Conservation (phyloP, 1,139 yeast species). For the Candida sp. region DNA sequence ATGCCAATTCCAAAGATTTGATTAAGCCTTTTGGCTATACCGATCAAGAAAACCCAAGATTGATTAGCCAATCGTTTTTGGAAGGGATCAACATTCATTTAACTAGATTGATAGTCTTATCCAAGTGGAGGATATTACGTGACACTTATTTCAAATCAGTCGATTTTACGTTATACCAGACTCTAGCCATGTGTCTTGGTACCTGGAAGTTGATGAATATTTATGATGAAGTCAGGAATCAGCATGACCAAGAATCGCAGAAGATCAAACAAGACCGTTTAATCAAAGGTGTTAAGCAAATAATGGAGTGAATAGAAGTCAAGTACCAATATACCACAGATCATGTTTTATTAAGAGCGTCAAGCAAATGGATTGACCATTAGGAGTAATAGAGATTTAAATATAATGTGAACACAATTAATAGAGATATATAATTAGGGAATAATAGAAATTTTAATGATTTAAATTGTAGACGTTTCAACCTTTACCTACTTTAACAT, state of each 20-base stretch:
- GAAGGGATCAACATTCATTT: slow-evolving; percentile 32
- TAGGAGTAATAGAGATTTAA: too few species aligned
- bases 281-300: neutral
- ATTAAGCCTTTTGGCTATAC: slow-evolving; percentile 24
- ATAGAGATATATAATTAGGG: neutral
- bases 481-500: too few species aligned
- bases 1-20: slow-evolving; percentile 20
- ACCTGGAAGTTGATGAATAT: slow-evolving; percentile 40
- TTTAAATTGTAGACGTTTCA: too few species aligned
- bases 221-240: slow-evolving; percentile 25
- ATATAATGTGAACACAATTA: too few species aligned
- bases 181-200: slow-evolving; percentile 34
- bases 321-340: too few species aligned
- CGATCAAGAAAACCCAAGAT: slow-evolving; percentile 17
- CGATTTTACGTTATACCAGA: slow-evolving; percentile 25
- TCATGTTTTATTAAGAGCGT: too few species aligned
- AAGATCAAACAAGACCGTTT: neutral
- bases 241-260: neutral
- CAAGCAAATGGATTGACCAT: too few species aligned
- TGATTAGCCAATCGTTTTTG: slow-evolving; percentile 24
- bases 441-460: neutral
- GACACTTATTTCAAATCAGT: slow-evolving; percentile 32
- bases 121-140: slow-evolving; percentile 44
- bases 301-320: neutral
- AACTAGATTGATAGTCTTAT: slow-evolving; percentile 30